Percentiles rank a stretch among this genome's conserved stretches.
phyloP scores from a whole-genome alignment of 768 basidiomycete genomes.

The Macrocybe gigantea region DNA sequence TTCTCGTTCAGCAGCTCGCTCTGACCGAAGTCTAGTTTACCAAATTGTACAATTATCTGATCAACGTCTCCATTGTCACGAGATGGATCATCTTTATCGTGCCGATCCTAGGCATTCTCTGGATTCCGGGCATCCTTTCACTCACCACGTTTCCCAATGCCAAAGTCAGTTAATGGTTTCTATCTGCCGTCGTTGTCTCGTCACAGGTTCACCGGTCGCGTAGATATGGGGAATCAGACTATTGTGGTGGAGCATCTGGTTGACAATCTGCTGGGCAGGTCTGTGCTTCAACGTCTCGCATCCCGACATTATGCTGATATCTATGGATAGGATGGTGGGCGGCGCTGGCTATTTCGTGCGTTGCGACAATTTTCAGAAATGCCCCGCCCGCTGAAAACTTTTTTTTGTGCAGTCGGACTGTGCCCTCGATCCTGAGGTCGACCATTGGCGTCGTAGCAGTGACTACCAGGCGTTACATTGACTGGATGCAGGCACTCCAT shows the following conservation, averaged over 20 bases:
- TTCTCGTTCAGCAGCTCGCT: slow-evolving; percentile 1
- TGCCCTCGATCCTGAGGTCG: slow-evolving; percentile 47
- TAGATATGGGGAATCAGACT: slow-evolving; percentile 57
- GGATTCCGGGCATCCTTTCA: slow-evolving; percentile 74
- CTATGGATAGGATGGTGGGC: slow-evolving; percentile 68
- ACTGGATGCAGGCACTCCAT: slow-evolving; percentile 65
- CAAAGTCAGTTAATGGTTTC: slow-evolving; percentile 28
- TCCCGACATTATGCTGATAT: slow-evolving; percentile 1
- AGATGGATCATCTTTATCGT: slow-evolving; percentile 79
- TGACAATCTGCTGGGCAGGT: slow-evolving; percentile 76
- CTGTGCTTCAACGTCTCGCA: slow-evolving; percentile 10
- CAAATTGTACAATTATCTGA: slow-evolving; percentile 64
- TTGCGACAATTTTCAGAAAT: slow-evolving; percentile 17
- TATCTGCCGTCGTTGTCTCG: background rate
- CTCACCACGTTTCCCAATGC: slow-evolving; percentile 44
- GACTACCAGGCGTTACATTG: slow-evolving; percentile 67
- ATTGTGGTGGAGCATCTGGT: slow-evolving; percentile 83
- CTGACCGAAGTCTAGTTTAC: slow-evolving; percentile 35
- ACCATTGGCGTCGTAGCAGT: slow-evolving; percentile 76
- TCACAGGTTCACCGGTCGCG: background rate
- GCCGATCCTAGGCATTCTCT: slow-evolving; percentile 59
- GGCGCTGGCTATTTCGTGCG: slow-evolving; percentile 58
- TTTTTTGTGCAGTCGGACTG: slow-evolving; percentile 30
- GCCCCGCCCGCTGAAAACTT: slow-evolving; percentile 2
- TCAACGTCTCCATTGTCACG: slow-evolving; percentile 72